A percentile compares a stretch with the other conserved stretches of the same genome.
phyloP scores from a whole-genome alignment of 306 rosid genomes.

The Chamaecrista fasciculata region DNA sequence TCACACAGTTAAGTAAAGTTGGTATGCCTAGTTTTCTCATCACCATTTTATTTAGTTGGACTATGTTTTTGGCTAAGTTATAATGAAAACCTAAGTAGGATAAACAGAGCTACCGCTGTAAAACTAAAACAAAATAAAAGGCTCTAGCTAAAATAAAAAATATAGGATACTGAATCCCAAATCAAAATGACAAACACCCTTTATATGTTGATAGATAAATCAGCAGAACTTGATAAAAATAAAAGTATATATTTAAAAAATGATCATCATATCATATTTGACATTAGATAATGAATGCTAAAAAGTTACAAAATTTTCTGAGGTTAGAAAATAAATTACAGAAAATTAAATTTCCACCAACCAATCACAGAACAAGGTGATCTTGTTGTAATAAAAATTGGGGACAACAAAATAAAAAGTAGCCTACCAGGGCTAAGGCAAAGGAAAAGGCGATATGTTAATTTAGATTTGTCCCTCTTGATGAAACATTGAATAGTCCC shows the following conservation, averaged over 20 bases:
- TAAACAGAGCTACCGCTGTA: neutral
- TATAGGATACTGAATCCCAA: neutral
- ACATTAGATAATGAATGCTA: neutral
- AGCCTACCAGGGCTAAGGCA: constrained; percentile 90
- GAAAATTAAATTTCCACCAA: neutral
- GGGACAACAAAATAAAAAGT: constrained; percentile 9
- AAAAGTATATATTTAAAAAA: neutral
- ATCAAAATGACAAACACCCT: neutral
- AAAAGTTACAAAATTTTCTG: neutral
- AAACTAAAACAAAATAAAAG: too few species aligned
- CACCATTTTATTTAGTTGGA: neutral
- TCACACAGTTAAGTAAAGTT: neutral
- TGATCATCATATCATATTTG: neutral
- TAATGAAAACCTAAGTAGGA: neutral
- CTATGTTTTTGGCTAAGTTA: neutral
- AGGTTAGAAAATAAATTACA: neutral
- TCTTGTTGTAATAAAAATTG: neutral
- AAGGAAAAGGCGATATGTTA: constrained; percentile 83
- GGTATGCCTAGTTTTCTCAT: neutral
- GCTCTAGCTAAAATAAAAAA: too few species aligned
- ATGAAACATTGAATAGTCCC: too few species aligned
- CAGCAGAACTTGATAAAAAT: neutral
- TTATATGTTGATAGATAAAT: neutral
- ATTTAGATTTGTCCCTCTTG: too few species aligned
- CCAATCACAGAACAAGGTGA: neutral